These are phyloP conservation scores for Saccharomyces kudriavzevii DNA, from an alignment of 805 yeast genomes.

Conservation along the genomic window DNA sequence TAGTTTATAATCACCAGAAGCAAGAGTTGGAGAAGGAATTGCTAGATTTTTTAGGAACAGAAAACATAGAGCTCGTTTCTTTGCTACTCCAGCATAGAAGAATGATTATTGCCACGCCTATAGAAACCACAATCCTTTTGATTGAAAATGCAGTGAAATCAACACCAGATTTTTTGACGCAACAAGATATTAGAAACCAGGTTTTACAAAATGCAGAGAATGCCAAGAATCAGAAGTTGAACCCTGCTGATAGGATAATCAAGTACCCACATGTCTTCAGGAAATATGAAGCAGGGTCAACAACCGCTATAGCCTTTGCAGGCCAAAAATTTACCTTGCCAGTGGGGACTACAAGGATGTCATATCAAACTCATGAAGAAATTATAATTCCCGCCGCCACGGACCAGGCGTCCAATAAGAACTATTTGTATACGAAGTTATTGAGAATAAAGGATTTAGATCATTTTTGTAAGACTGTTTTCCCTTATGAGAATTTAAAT, in stretches of 20 bases:
- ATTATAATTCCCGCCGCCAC: conserved; percentile 74
- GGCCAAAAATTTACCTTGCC: conserved; percentile 81
- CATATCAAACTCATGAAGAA: conserved; percentile 64
- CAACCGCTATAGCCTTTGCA: conserved; percentile 58
- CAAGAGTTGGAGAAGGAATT: conserved; percentile 62
- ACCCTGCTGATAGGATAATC: conserved; percentile 38
- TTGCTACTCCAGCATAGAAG: conserved; percentile 20
- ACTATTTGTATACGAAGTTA: conserved; percentile 36
- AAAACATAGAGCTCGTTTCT: conserved; percentile 72
- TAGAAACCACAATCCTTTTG: conserved; percentile 15
- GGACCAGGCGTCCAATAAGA: conserved; percentile 40
- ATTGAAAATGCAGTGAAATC: conserved; percentile 15
- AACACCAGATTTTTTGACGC: conserved; percentile 36
- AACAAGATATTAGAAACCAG: conserved; percentile 47
- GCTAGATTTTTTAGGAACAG: conserved; percentile 78
- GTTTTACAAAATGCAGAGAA: conserved; percentile 42
- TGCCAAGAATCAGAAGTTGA: conserved; percentile 42
- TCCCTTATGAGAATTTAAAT: conserved; percentile 70
- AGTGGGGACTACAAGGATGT: conserved; percentile 61
- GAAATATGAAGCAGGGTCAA: conserved; percentile 49
- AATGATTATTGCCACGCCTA: conserved; percentile 9
- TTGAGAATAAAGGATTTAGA: conserved; percentile 61
- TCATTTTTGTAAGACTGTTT: conserved; percentile 73
- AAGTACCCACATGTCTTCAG: conserved; percentile 84
- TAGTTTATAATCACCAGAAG: conserved; percentile 34